Conservation (phyloP, 495 filamentous ascomycete species). For the Ascobolus immersus region DNA sequence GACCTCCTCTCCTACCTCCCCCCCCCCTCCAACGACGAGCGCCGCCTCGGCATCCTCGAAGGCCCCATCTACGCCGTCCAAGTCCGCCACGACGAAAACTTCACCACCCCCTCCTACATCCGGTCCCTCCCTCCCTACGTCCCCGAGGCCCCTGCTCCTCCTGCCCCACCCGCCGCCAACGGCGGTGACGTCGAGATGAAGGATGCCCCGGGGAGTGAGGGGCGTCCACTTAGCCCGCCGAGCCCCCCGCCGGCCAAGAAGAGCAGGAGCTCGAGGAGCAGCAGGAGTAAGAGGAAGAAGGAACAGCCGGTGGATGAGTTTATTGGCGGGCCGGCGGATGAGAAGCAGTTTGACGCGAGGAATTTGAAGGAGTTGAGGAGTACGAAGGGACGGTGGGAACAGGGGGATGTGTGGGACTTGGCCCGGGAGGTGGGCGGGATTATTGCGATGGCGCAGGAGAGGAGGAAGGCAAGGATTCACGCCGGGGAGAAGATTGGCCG, state of each 20-base stretch:
- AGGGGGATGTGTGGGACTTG: conserved; percentile 3
- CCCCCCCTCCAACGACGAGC: conserved; percentile 12
- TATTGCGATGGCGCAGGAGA: conserved; percentile 12
- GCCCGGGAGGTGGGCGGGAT: conserved; percentile 12
- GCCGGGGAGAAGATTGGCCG: no score
- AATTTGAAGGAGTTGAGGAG: conserved; percentile 3
- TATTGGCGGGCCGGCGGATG: no score
- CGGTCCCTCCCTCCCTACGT: neutral
- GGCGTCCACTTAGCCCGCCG: no score
- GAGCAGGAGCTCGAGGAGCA: neutral
- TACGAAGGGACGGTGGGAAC: conserved; percentile 6
- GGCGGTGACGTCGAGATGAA: conserved; percentile 1
- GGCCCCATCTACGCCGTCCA: conserved; percentile 15
- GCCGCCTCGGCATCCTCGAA: conserved; percentile 13
- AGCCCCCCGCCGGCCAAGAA: no score
- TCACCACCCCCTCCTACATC: conserved; percentile 5
- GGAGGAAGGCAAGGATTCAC: conserved; percentile 11
- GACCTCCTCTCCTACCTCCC: conserved; percentile 13
- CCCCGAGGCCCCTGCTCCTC: neutral
- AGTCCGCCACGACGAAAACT: conserved; percentile 14
- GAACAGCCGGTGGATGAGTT: no score
- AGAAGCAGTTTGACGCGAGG: no score
- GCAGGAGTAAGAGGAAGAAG: neutral
- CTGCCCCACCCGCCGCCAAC: neutral
- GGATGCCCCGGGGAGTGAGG: conserved; percentile 1